Evolutionary conservation across 305 asterid genomes (phyloP).

Genomic region (Fraxinus nigra): DNA sequence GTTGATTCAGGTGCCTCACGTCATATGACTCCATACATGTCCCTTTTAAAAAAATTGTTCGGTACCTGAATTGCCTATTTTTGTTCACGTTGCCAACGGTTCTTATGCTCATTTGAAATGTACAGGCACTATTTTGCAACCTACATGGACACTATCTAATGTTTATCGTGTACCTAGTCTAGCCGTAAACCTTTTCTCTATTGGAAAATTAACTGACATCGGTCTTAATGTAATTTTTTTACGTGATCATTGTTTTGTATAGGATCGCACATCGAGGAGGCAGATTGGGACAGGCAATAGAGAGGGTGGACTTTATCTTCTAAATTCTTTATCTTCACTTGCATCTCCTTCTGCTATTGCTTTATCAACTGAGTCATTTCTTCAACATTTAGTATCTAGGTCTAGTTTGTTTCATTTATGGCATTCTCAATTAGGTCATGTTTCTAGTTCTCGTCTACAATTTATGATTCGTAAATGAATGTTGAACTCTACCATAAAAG

Average conservation of each 20-base stretch:
- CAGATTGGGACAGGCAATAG: no score
- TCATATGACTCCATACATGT: no score
- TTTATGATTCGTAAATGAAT: neutral
- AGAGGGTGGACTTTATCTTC: neutral
- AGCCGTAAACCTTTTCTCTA: neutral
- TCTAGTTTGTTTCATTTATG: neutral
- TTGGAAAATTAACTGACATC: neutral
- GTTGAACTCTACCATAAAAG: neutral
- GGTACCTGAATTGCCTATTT: neutral
- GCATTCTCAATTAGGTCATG: neutral
- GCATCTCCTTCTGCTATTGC: neutral
- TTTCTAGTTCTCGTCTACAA: neutral
- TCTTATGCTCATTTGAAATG: neutral
- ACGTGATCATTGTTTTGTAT: neutral
- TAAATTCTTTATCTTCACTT: neutral
- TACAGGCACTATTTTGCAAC: neutral
- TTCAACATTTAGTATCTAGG: neutral
- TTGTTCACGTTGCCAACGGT: neutral
- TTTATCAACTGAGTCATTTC: neutral
- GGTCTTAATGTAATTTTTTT: neutral
- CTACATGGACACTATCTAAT: neutral
- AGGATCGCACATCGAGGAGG: neutral
- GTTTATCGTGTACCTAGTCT: neutral
- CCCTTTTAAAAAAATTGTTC: no score
- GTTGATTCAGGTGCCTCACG: no score